These are phyloP conservation scores for Tuber magnatum DNA, from an alignment of 495 filamentous ascomycete species.

Conservation along the genomic window DNA sequence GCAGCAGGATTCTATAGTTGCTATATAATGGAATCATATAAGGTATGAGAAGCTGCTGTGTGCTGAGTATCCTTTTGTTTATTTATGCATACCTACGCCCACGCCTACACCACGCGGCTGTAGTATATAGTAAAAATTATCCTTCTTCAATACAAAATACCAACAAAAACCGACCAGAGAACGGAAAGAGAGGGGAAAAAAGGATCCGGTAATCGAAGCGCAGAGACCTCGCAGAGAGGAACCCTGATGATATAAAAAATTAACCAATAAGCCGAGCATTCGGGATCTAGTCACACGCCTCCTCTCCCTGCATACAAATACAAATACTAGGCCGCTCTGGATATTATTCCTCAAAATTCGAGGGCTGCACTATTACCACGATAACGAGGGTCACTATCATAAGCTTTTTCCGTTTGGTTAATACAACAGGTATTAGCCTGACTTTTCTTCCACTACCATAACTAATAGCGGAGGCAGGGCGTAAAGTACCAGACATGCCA, in stretches of 20 bases:
- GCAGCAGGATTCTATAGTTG: not conserved
- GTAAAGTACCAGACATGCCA: slow-evolving; percentile 48
- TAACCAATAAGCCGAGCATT: not conserved
- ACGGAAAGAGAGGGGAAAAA: not conserved
- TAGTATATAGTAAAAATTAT: not conserved
- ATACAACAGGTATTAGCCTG: slow-evolving; percentile 52
- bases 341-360: slow-evolving; percentile 45
- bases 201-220: not conserved
- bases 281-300: not conserved
- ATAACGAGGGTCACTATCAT: slow-evolving; percentile 66
- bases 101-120: not conserved
- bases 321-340: not conserved
- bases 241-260: not conserved
- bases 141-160: not conserved
- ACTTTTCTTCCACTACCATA: slow-evolving; percentile 31
- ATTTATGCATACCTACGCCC: not conserved
- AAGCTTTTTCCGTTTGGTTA: slow-evolving; percentile 46
- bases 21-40: not conserved
- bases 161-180: not conserved
- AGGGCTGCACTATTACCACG: slow-evolving; percentile 59
- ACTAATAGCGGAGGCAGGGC: not conserved
- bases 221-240: not conserved
- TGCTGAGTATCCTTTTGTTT: not conserved
- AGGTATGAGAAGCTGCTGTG: not conserved
- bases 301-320: slow-evolving; percentile 6